Base-by-base conservation (phyloP, 2,329 filamentous ascomycete genomes). In the Pseudogymnoascus pannorum region DNA sequence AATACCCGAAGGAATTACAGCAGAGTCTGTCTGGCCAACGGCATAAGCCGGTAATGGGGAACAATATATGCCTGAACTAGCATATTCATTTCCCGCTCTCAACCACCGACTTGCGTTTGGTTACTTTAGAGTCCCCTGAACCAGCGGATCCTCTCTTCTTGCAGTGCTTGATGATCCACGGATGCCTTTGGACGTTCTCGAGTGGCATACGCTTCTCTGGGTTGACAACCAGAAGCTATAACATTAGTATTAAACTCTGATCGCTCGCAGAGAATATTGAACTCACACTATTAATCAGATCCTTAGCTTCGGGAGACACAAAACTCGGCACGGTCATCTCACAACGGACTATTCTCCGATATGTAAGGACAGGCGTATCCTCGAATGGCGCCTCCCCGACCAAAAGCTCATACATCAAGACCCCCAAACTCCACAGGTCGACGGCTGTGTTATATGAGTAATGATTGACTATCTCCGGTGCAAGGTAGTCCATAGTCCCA, bases 81-180 rank as follows among this genome's bases (percentile, higher is more conserved):
- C 16, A 8, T 40, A 40, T 40, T 40, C 36, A 40, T 20, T 40
- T 40, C 16, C 8, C 36, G 16, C 16, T 40, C 7, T 40, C 36
- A 20, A 40, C 16, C 36, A 40, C 16, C 36, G 36, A 40, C 36
- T 40, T 40, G 16, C 36, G 36, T 20, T 40, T 40, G 3, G 8
- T 40, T 20, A 40, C 2, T 20, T 7, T 40, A n/a, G 16, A 40
- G 8, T 40, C 36, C 64, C 67, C 63, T 36, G 62, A 68, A 12
- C 68, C 66, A 33, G 68, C 61, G 61, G 82, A 62, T 78, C 83
- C 62, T 78, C 78, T 70, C 79, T 72, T 72, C 1, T 72, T 69
- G 74, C 93, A 97, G 75, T 97, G 91, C 80, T 97, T 97, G 67
- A 97, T 74, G 70, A 99, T 96, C 94, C 94, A 99, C 16, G 93